Percentiles rank a stretch among this genome's conserved stretches.
Evolutionary conservation across 139 green algal genomes (phyloP).

Genomic region (Asterochloris erici): DNA sequence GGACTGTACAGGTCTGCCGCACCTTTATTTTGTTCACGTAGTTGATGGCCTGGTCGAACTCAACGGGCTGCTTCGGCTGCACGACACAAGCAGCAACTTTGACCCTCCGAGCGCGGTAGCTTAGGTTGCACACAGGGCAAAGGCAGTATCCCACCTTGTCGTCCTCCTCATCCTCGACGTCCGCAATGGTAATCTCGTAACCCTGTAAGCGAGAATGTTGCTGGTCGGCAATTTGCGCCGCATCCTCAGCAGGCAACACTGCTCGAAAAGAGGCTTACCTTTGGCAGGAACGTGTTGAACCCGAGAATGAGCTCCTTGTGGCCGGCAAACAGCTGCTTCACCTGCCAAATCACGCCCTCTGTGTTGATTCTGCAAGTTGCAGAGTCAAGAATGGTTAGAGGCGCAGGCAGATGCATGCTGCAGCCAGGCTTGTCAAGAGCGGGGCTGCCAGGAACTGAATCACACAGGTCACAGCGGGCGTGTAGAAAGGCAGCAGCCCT

Average conservation of each 20-base stretch:
- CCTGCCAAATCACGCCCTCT: constrained; percentile 87
- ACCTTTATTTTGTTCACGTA: constrained; percentile 99
- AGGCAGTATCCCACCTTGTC: constrained; percentile 10
- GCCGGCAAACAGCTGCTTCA: constrained; percentile 95
- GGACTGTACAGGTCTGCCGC: neutral
- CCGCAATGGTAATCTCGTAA: constrained; percentile 62
- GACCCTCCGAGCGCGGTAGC: neutral
- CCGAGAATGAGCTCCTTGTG: constrained; percentile 95
- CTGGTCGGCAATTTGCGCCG: neutral
- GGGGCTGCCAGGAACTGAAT: neutral
- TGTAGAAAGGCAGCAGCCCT: neutral
- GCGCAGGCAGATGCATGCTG: neutral
- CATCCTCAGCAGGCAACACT: neutral
- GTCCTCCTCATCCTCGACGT: constrained; percentile 14
- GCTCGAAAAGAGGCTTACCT: constrained; percentile 38
- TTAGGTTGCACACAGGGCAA: neutral
- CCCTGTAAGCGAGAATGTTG: constrained; percentile 39
- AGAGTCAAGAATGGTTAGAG: neutral
- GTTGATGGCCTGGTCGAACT: constrained; percentile 99
- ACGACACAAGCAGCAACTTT: neutral
- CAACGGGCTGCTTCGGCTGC: constrained; percentile 75
- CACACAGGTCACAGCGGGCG: neutral
- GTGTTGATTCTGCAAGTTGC: constrained; percentile 88
- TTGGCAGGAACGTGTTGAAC: constrained; percentile 99
- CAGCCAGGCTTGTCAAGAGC: neutral